A percentile compares a stretch with the other conserved stretches of the same genome.
Evolutionary conservation across 371 early-diverging fungal genomes (phyloP).

Genomic region (Thermomucor indicae-seudaticae): DNA sequence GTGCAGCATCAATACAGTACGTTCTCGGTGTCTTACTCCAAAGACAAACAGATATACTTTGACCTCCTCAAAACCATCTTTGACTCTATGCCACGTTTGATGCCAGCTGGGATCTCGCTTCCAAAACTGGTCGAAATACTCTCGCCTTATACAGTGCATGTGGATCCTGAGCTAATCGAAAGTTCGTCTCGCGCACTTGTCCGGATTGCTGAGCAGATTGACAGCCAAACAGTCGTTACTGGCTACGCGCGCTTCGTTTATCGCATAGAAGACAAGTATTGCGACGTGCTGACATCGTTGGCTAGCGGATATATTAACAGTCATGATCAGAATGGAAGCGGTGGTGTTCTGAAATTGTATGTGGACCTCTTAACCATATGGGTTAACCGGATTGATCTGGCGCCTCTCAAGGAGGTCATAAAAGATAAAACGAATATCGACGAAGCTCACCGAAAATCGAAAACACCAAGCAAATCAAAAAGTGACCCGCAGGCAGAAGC

Average conservation of each 20-base stretch:
- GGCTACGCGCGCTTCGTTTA: conserved; percentile 56
- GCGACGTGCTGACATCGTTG: conserved; percentile 47
- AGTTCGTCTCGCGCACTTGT: conserved; percentile 63
- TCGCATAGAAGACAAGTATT: conserved; percentile 57
- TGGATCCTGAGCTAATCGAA: conserved; percentile 75
- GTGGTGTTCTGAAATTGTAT: conserved; percentile 37
- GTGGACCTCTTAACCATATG: conserved; percentile 37
- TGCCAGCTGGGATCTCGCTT: conserved; percentile 64
- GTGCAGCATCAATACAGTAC: conserved; percentile 59
- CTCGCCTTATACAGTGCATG: conserved; percentile 73
- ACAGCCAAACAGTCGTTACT: conserved; percentile 53
- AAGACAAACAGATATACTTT: conserved; percentile 66
- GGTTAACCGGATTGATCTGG: conserved; percentile 31
- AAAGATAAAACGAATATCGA: conserved; percentile 5
- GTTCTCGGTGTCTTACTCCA: conserved; percentile 57
- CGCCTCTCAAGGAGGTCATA: conserved; percentile 10
- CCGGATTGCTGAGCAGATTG: conserved; percentile 66
- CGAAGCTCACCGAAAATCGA: neutral
- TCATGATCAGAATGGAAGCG: conserved; percentile 17
- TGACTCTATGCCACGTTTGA: conserved; percentile 70
- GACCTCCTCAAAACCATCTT: conserved; percentile 64
- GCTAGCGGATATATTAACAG: conserved; percentile 28
- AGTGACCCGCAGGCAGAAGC: conserved; percentile 8
- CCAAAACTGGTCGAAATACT: conserved; percentile 72
- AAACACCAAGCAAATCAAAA: neutral